Evolutionary conservation across 306 rosid genomes (phyloP), one percentile per base, ranked within the genome.

Genomic region (Quercus mongolica): DNA sequence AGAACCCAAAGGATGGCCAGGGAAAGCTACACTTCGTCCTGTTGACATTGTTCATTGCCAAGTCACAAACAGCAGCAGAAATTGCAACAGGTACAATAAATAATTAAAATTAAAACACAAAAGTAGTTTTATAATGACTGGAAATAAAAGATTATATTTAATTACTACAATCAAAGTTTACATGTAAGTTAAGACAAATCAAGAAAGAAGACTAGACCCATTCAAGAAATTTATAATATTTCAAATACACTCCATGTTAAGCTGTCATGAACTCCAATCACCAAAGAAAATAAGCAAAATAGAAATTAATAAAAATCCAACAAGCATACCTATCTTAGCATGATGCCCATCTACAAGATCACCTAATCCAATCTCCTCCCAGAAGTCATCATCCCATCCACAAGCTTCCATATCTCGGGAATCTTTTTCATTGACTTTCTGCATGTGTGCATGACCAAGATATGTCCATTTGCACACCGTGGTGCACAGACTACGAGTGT

Each of bases 301-400:
- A 57, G 56, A 74, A 74, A 77, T 25, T 74, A 31, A 44, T 44
- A 70, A 77, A 30, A 69, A 63, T 69, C 19, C 64, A 11, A 73
- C 26, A 72, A 73, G 52, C 11, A 84, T 81, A 95, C 99, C 99
- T 90, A 95, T 95, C 86, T 93, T 93, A 76, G 99, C 94, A 83
- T 95, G 99, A 85, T 91, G 99, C 49, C 98, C 97, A 70, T 93
- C 99, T 59, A 93, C 73, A 71, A 95, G 99, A 87, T 95, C 98
- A 82, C 92, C 94, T 79, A 95, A 87, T 76, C 99, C 99, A 86
- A 95, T 93, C 88, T 95, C 99, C 87, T 95, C 99, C 97, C 91
- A 95, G 81, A 95, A 95, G 59, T 95, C 98, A 83, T 95, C 98
- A 84, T 95, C 98, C 98, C 99, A 95, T 76, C 99, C 99, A 89